Evolutionary conservation across 1,284 basidiomycete genomes (phyloP), one percentile per base, ranked within the genome.

Genomic region (Lignosus rhinocerotis): DNA sequence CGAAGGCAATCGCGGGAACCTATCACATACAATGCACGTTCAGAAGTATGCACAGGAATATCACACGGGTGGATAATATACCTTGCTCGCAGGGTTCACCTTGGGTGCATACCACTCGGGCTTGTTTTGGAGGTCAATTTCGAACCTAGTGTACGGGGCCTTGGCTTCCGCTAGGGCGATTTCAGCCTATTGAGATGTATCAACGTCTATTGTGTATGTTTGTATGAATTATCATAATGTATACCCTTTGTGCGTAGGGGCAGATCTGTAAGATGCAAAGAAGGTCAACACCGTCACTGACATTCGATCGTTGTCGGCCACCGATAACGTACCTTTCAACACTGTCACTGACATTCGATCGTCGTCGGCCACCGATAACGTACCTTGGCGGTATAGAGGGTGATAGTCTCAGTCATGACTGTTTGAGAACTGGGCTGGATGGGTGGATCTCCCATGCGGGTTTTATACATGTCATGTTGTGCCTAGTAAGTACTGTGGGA

Each of bases 1-100:
- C 49, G 53, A 83, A 85, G 0, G 82, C 73, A 39, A 85, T 68
- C 0, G 78, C 78, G 4, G 83, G 84, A n/a, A 84, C 76, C 43
- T 46, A 21, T 45, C 43, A 43, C 41, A 43, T 10, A 17, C 10
- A 42, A 6, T 5, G 7, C 11, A 14, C 41, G 17, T 10, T 43
- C n/a, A 10, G 41, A 17, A 17, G 3, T 43, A 17, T 10, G 41
- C 19, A 17, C 11, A 14, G 11, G 16, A 17, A 17, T 6, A 10
- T 8, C 8, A 5, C 21, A 30, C 43, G 21, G 43, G 12, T 25
- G 21, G n/a, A n/a, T 17, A 1, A 30, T 6, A 45, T 45, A 45
- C 43, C 43, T 45, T 45, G 43, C 21, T 45, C 25, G 43, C 43
- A 14, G 43, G 43, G 43, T 45, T 25, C n/a, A 45, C 25, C 43